These are phyloP conservation scores for Ilyonectria mors-panacis DNA, from an alignment of 2,329 filamentous ascomycete species.

Conservation along the genomic window DNA sequence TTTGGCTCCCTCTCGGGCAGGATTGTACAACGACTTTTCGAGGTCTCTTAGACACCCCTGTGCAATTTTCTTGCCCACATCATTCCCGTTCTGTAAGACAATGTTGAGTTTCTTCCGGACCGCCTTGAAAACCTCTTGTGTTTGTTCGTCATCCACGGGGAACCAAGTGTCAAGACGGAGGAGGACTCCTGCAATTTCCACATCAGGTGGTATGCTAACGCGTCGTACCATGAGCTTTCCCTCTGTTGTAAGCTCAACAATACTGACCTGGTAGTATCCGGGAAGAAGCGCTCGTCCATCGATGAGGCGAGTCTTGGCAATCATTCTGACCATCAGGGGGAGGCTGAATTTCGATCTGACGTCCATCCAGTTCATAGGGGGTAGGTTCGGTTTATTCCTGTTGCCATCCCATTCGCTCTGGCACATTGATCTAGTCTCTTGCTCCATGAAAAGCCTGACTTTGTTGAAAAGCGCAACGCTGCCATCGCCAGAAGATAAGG, in stretches of 20 bases:
- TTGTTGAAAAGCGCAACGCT: not conserved
- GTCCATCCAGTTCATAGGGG: conserved; percentile 33
- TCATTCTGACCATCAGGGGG: conserved; percentile 31
- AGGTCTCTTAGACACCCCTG: conserved; percentile 15
- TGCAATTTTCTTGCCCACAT: conserved; percentile 26
- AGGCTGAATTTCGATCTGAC: conserved; percentile 18
- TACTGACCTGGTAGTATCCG: conserved; percentile 33
- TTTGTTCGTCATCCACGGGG: conserved; percentile 31
- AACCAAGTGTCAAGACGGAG: conserved; percentile 39
- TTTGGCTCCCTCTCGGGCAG: conserved; percentile 21
- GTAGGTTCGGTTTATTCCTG: not conserved
- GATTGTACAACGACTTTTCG: conserved; percentile 1
- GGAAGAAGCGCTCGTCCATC: conserved; percentile 35
- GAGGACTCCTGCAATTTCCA: conserved; percentile 22
- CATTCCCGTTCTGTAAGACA: conserved; percentile 4
- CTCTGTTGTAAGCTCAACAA: conserved; percentile 37
- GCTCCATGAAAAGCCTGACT: conserved; percentile 26
- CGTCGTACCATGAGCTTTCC: conserved; percentile 35
- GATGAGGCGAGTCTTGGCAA: conserved; percentile 39
- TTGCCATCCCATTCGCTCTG: conserved; percentile 39
- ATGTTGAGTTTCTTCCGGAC: conserved; percentile 26
- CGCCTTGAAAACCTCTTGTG: conserved; percentile 16
- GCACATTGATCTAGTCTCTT: conserved; percentile 34
- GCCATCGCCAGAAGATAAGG: not conserved
- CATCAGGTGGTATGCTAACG: conserved; percentile 27